Base-by-base conservation (phyloP, 1,284 basidiomycete species). In the Moesziomyces sp. region DNA sequence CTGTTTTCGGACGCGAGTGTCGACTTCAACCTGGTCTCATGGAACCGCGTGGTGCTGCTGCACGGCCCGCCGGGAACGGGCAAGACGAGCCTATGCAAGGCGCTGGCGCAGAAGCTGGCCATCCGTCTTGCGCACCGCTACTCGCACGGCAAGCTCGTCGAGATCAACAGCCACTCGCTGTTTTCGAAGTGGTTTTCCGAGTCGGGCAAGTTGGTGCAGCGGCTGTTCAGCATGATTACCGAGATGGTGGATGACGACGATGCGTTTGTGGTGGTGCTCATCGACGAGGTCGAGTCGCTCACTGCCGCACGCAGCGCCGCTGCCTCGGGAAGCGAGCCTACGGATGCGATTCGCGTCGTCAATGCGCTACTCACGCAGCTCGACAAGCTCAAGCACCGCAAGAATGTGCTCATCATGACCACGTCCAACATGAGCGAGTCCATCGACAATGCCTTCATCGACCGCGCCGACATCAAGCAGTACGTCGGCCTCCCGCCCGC, bases 31-130 rank as follows among this genome's bases (percentile, higher is more conserved):
- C 87, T 98, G 24, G 90, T 98, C 24, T 91, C 93, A 0, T 97
- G 94, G 93, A 98, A 97, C 83, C 89, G 95, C 2, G 91, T 99
- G 3, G 91, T 97, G 0, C 86, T 99, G 1, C 87, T 99, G 14
- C 95, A 99, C 83, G 97, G 97, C 0, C 97, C 97, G 13, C 96
- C 97, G 0, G 96, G 97, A 0, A 99, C 97, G 0, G 97, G 97
- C 19, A 99, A 99, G 86, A 99, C 97, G 0, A 94, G 92, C 1
- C 87, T 99, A 2, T 97, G 95, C 84, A 90, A 93, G 51, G 95
- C 95, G 14, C 87, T 99, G 7, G 94, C 96, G 0, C 97, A 99
- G 76, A 99, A 99, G 81, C 88, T 99, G 3, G 90, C 94, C 0
- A 94, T 99, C 65, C 89, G 96, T 18, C 87, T 99, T 3, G 92